Conservation (phyloP, 1,284 basidiomycete species). For the Cryptococcus deneoformans region DNA sequence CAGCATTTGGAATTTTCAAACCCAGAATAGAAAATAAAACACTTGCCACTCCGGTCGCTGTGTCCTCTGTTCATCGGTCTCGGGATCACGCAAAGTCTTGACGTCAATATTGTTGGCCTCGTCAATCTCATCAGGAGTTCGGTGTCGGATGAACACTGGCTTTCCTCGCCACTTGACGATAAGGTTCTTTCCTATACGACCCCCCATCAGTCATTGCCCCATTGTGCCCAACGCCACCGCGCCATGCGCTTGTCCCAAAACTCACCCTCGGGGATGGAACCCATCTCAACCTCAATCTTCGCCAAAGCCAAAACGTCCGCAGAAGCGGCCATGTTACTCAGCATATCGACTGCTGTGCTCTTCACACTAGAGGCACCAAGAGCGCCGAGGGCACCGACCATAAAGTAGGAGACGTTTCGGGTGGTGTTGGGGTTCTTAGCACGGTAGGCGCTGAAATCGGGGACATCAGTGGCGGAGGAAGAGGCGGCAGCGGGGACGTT, state of each 20-base stretch:
- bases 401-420: conserved; percentile 91
- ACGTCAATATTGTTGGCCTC: conserved; percentile 86
- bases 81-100: conserved; percentile 87
- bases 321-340: conserved; percentile 94
- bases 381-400: conserved; percentile 94
- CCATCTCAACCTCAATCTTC: conserved; percentile 95
- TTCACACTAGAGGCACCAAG: conserved; percentile 93
- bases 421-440: conserved; percentile 65
- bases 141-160: conserved; percentile 98
- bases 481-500: conserved; percentile 46
- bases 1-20: neutral
- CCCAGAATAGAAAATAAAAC: neutral
- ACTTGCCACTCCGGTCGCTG: conserved; percentile 93
- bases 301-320: conserved; percentile 97
- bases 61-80: conserved; percentile 80
- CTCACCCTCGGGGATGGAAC: conserved; percentile 93
- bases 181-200: conserved; percentile 54
- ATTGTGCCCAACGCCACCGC: neutral
- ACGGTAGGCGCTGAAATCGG: conserved; percentile 84
- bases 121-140: conserved; percentile 87
- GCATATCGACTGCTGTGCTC: conserved; percentile 89
- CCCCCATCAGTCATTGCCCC: too few relatives aligned
- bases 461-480: conserved; percentile 61
- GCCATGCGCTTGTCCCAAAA: neutral
- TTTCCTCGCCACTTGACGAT: conserved; percentile 99